phyloP scores from a whole-genome alignment of 1,284 basidiomycete genomes.

The Microstroma glucosiphilum region DNA sequence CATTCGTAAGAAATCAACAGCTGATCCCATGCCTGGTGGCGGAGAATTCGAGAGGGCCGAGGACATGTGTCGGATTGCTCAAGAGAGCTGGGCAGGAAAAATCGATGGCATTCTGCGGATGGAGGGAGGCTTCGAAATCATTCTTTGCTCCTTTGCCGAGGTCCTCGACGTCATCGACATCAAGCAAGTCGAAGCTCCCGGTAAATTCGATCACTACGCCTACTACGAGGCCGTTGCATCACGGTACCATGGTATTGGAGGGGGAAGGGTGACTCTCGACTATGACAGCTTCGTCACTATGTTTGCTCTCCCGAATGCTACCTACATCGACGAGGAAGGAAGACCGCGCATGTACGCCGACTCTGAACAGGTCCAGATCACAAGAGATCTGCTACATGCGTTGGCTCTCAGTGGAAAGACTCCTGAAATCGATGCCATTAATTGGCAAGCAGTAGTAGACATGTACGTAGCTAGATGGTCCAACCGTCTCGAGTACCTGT shows the following conservation, averaged over 20 bases:
- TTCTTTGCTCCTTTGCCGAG: neutral
- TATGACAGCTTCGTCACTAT: neutral
- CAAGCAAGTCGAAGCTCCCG: neutral
- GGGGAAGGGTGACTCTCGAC: neutral
- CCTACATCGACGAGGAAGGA: conserved; percentile 1
- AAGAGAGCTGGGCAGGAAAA: neutral
- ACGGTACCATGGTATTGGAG: neutral
- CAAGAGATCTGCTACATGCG: neutral
- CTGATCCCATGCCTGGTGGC: neutral
- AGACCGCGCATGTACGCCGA: neutral
- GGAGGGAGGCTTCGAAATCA: neutral
- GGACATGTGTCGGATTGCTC: neutral
- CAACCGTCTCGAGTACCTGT: neutral
- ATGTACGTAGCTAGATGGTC: neutral
- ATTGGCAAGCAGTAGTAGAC: neutral
- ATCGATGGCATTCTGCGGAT: conserved; percentile 3
- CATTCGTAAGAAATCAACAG: neutral
- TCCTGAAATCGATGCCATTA: neutral
- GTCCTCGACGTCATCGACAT: neutral
- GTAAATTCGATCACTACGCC: neutral
- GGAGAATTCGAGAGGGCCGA: neutral
- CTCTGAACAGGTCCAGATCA: neutral
- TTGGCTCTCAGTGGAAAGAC: neutral
- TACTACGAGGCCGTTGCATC: neutral
- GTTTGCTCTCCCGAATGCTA: neutral